Conservation (phyloP, 768 basidiomycete species). For the Auriscalpium orientale region DNA sequence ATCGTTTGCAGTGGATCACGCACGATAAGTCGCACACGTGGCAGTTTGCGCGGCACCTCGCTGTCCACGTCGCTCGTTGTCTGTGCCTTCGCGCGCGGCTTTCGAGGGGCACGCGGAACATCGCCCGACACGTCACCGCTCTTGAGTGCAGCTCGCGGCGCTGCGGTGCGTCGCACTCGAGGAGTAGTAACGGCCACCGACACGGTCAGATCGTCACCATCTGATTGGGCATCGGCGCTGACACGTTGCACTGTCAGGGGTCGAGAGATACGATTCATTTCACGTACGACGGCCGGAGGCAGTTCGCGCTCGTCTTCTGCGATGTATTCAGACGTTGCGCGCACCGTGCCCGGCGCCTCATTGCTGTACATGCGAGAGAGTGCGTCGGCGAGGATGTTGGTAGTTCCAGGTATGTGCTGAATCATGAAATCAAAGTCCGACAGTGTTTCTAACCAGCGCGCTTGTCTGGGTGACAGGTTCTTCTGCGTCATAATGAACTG, state of each 20-base stretch:
- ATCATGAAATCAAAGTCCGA: constrained; percentile 25
- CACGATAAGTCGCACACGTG: too few species aligned
- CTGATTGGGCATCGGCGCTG: neutral
- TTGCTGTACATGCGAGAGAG: constrained; percentile 18
- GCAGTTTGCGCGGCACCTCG: too few species aligned
- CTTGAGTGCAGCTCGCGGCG: neutral
- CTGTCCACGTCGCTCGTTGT: too few species aligned
- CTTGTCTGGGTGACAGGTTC: constrained; percentile 19
- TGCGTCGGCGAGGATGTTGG: constrained; percentile 22
- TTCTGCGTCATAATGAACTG: constrained; percentile 17
- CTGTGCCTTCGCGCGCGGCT: too few species aligned
- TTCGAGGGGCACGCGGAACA: too few species aligned
- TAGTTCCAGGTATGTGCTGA: constrained; percentile 21
- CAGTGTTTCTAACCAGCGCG: constrained; percentile 8
- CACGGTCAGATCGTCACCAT: neutral
- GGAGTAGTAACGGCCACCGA: neutral
- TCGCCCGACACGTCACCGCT: too few species aligned
- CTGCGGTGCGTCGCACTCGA: neutral
- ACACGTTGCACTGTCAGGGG: neutral
- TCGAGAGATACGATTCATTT: neutral
- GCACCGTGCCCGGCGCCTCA: constrained; percentile 16
- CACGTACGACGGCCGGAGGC: neutral
- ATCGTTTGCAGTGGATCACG: too few species aligned
- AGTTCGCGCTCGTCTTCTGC: constrained; percentile 4
- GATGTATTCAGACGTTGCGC: constrained; percentile 17